Base-by-base conservation (phyloP, 73 alveolate genomes). In the Symbiodinium natans region DNA sequence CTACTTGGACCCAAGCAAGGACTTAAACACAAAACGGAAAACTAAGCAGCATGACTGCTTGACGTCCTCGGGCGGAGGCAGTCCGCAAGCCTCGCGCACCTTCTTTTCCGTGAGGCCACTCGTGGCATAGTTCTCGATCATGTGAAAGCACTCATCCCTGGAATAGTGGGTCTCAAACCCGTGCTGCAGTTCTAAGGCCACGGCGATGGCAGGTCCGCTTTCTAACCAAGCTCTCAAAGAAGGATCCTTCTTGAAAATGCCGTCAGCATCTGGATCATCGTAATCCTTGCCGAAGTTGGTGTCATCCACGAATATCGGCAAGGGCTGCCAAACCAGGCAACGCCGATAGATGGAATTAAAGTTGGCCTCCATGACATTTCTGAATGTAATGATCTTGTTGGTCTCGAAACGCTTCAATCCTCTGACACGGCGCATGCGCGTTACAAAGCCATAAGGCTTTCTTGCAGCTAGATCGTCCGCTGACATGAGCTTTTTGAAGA, bases 401-500 rank as follows among this genome's bases (percentile, higher is more conserved):
- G 39, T 52, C 3, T 77, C 86, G 39, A n/a, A 40, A 7, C 86
- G 42, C 48, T 77, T 77, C 83, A 77, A 86, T 3, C 94, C 94
- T 2, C 19, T 6, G 36, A 77, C 34, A 15, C 63, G 94, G 27
- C 42, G 40, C 87, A 38, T 80, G 54, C 87, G 42, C 52, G 87
- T 80, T 13, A 41, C 34, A n/a, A 31, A 80, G 42, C 87, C 87
- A 13, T 80, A 80, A 11, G 87, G 87, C 87, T 34, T 31, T 31
- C 38, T 4, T 2, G 48, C 87, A n/a, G 87, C 43, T 10, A 75
- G 2, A 25, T 41, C 87, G 40, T 80, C 87, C 19, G 48, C 87
- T 36, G 87, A 80, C 87, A 33, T 38, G 8, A 40, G 29, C 86
- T 77, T 77, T 83, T 83, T 83, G 92, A 21, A 83, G n/a, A 83